These are phyloP conservation scores for Cylindrotheca closterium DNA, from an alignment of 108 stramenopile genomes.

Conservation along the genomic window DNA sequence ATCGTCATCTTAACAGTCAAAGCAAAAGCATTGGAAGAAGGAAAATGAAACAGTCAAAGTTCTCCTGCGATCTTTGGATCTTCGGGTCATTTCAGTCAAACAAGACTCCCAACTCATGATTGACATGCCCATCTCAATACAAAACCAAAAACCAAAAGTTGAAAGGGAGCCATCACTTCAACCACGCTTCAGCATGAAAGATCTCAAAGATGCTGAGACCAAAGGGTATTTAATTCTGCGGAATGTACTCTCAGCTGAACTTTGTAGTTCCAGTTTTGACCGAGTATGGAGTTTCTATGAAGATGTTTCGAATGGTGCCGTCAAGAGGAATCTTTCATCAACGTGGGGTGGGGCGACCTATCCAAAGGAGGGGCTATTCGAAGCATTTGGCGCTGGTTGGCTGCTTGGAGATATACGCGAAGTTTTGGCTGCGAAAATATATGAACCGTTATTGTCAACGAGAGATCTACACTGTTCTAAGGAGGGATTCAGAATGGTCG, in stretches of 20 bases:
- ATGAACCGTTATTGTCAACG: constrained; percentile 60
- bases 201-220: too few species aligned
- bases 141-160: too few species aligned
- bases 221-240: too few species aligned
- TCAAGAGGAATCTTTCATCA: constrained; percentile 30
- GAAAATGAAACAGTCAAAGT: too few species aligned
- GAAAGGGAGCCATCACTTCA: too few species aligned
- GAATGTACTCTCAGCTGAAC: constrained; percentile 32
- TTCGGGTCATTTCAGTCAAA: too few species aligned
- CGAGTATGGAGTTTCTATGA: constrained; percentile 58
- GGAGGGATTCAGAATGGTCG: constrained; percentile 54
- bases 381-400: constrained; percentile 55
- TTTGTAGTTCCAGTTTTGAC: constrained; percentile 39
- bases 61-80: too few species aligned
- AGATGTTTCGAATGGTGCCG: constrained; percentile 44
- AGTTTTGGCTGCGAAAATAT: constrained; percentile 52
- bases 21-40: too few species aligned
- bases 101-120: too few species aligned
- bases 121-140: too few species aligned
- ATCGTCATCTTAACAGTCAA: too few species aligned
- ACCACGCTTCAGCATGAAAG: too few species aligned
- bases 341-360: constrained; percentile 48
- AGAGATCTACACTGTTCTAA: constrained; percentile 50
- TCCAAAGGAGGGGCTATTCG: constrained; percentile 31
- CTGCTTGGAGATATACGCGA: constrained; percentile 50